phyloP scores from a whole-genome alignment of 345 rosid species.

The Eutrema yunnanense region DNA sequence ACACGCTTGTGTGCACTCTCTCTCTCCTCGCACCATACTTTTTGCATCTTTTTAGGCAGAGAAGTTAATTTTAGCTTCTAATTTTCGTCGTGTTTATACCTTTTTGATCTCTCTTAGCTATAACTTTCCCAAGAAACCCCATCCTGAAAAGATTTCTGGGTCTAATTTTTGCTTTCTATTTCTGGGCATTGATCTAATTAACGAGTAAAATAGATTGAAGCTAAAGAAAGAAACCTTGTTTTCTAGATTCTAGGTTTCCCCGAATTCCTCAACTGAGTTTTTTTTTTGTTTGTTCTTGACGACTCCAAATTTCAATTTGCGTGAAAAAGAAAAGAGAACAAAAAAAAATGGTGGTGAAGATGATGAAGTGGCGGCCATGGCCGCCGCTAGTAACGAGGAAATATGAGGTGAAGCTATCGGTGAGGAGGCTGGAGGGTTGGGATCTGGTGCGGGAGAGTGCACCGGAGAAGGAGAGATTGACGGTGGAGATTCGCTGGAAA shows the following conservation, averaged over 20 bases:
- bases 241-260: background rate
- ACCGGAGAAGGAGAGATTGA: conserved; percentile 38
- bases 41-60: background rate
- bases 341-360: conserved; percentile 75
- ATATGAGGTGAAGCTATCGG: conserved; percentile 64
- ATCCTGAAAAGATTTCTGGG: background rate
- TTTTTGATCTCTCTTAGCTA: background rate
- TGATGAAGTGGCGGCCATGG: conserved; percentile 99
- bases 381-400: conserved; percentile 70
- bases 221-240: background rate
- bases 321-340: background rate
- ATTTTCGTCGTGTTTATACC: background rate
- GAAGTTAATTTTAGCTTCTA: background rate
- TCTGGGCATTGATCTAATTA: conserved; percentile 23
- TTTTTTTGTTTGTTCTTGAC: background rate
- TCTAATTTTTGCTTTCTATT: conserved; percentile 19
- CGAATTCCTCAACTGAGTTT: conserved; percentile 19
- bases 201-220: background rate
- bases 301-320: background rate
- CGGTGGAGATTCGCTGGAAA: conserved; percentile 93
- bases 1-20: too few species aligned
- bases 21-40: background rate
- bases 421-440: conserved; percentile 75
- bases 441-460: conserved; percentile 51
- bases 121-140: background rate